These are phyloP conservation scores for Balansia obtecta DNA, from an alignment of 2,329 filamentous ascomycete species.

Conservation along the genomic window DNA sequence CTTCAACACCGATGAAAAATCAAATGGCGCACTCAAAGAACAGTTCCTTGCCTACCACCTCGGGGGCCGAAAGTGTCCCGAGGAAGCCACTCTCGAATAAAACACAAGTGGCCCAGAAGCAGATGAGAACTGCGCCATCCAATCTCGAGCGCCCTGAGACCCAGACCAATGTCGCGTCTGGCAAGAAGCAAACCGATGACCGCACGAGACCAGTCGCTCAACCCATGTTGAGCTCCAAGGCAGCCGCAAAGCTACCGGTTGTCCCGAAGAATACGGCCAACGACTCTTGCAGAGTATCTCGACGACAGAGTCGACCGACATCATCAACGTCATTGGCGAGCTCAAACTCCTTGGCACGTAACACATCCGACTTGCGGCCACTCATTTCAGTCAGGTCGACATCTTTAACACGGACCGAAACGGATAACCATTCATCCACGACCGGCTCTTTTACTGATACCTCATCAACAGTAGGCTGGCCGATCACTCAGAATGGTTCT, in stretches of 20 bases:
- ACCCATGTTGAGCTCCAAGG: constrained; percentile 27
- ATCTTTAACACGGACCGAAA: constrained; percentile 2
- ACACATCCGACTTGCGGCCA: constrained; percentile 1
- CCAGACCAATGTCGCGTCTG: not conserved
- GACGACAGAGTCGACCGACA: not conserved
- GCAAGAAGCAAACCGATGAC: not conserved
- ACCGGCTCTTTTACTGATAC: constrained; percentile 5
- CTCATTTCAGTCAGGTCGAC: constrained; percentile 3
- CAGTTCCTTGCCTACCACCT: constrained; percentile 33
- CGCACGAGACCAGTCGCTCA: not conserved
- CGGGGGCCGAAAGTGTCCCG: constrained; percentile 7
- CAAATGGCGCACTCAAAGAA: constrained; percentile 32
- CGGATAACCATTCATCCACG: constrained; percentile 3
- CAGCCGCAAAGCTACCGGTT: constrained; percentile 35
- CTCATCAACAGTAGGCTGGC: constrained; percentile 18
- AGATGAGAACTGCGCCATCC: constrained; percentile 11
- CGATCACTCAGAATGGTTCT: constrained; percentile 20
- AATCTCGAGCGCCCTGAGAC: constrained; percentile 15
- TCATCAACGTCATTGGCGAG: not conserved
- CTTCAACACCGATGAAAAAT: not conserved
- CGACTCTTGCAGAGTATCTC: constrained; percentile 8
- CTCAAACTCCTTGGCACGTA: constrained; percentile 1
- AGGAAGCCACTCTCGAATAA: not conserved
- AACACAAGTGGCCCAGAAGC: constrained; percentile 11
- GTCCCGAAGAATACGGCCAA: constrained; percentile 9